Evolutionary conservation across 345 rosid species (phyloP).

Genomic region (Anacardium occidentale): DNA sequence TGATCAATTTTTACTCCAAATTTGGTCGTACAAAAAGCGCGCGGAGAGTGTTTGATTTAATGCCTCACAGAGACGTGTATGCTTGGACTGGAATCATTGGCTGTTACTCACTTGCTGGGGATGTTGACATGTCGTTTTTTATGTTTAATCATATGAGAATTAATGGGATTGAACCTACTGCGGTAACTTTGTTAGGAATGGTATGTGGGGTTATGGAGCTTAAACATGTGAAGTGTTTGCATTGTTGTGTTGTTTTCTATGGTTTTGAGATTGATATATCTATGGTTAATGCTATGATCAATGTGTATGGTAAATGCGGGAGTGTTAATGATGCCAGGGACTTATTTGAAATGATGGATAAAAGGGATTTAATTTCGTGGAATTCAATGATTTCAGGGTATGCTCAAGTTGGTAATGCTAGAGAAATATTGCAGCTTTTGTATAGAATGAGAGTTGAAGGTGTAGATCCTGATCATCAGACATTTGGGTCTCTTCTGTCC

Average conservation of each 20-base stretch:
- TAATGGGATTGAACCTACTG: slow-evolving; percentile 42
- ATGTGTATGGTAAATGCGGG: slow-evolving; percentile 44
- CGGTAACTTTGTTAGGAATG: slow-evolving; percentile 54
- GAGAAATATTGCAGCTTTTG: slow-evolving; percentile 41
- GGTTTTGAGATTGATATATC: slow-evolving; percentile 46
- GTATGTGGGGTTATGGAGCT: slow-evolving; percentile 41
- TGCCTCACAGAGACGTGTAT: slow-evolving; percentile 45
- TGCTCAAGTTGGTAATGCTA: slow-evolving; percentile 38
- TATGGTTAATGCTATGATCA: slow-evolving; percentile 43
- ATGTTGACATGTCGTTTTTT: slow-evolving; percentile 28
- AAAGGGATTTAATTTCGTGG: slow-evolving; percentile 57
- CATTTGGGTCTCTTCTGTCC: slow-evolving; percentile 42
- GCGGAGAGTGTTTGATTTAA: slow-evolving; percentile 48
- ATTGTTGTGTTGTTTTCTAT: slow-evolving; percentile 39
- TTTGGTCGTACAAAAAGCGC: slow-evolving; percentile 31
- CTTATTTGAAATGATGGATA: slow-evolving; percentile 45
- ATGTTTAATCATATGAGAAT: slow-evolving; percentile 48
- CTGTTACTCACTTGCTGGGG: slow-evolving; percentile 44
- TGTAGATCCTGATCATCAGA: slow-evolving; percentile 46
- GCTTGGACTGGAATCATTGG: slow-evolving; percentile 55
- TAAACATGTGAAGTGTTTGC: slow-evolving; percentile 41
- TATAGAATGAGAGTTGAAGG: slow-evolving; percentile 39
- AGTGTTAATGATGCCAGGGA: slow-evolving; percentile 39
- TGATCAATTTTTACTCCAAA: slow-evolving; percentile 45
- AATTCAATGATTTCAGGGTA: slow-evolving; percentile 52